Evolutionary conservation across 2,329 filamentous ascomycete species (phyloP).

Genomic region (Xylariaceae sp.): DNA sequence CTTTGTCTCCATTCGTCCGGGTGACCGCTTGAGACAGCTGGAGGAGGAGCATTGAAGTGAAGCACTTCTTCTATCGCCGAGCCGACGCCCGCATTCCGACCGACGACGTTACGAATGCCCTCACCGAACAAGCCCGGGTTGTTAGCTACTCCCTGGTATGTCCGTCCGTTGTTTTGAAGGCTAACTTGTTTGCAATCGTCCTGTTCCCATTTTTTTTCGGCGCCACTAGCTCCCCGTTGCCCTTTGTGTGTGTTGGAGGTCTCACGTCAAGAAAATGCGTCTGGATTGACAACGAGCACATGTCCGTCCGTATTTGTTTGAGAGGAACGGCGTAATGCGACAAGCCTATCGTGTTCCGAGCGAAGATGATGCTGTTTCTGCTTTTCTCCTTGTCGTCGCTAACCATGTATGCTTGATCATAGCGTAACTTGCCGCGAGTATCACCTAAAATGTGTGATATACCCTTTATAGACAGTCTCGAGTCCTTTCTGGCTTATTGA

Average conservation of each 20-base stretch:
- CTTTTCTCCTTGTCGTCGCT: conserved; percentile 4
- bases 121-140: conserved; percentile 30
- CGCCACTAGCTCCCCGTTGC: too few species aligned
- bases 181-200: neutral
- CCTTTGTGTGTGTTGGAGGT: too few species aligned
- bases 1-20: conserved; percentile 30
- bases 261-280: too few species aligned
- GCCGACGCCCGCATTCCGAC: conserved; percentile 5
- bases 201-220: too few species aligned
- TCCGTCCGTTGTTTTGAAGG: neutral
- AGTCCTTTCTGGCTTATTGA: conserved; percentile 10
- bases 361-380: neutral
- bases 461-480: neutral
- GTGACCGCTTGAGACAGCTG: conserved; percentile 17
- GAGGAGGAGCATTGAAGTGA: conserved; percentile 13
- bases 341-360: too few species aligned
- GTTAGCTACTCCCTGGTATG: conserved; percentile 34
- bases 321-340: too few species aligned
- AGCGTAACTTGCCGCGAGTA: conserved; percentile 45
- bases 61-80: conserved; percentile 1
- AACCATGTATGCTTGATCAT: conserved; percentile 16
- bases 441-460: conserved; percentile 41
- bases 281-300: too few species aligned
- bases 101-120: conserved; percentile 31
- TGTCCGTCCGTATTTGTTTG: too few species aligned